Evolutionary conservation across 805 yeast genomes (phyloP).

Genomic region (Starmerella roubikii): DNA sequence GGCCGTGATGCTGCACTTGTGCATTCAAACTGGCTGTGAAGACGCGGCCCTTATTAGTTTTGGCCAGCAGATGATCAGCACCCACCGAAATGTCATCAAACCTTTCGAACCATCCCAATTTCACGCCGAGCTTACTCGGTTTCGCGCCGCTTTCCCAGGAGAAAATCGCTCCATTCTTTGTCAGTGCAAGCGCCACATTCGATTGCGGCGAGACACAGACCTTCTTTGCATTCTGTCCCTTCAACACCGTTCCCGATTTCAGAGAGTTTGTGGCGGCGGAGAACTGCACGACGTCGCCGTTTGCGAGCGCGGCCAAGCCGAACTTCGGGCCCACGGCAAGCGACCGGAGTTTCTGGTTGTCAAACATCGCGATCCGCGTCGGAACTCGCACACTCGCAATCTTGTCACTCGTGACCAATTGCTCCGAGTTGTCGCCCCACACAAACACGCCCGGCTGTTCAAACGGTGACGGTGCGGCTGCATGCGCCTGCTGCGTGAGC

Average conservation of each 20-base stretch:
- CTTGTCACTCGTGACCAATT: slow-evolving; percentile 25
- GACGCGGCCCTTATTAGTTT: slow-evolving; percentile 47
- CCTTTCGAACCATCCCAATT: slow-evolving; percentile 34
- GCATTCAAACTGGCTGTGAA: slow-evolving; percentile 36
- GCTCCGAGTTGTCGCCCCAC: slow-evolving; percentile 44
- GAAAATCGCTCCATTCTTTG: slow-evolving; percentile 30
- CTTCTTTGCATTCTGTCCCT: slow-evolving; percentile 32
- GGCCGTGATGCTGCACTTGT: slow-evolving; percentile 41
- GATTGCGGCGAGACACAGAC: slow-evolving; percentile 7
- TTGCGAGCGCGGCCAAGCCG: slow-evolving; percentile 44
- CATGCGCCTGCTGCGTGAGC: too few species aligned
- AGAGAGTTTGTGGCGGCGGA: slow-evolving; percentile 17
- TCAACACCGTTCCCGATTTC: slow-evolving; percentile 30
- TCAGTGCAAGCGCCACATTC: slow-evolving; percentile 21
- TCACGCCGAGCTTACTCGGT: slow-evolving; percentile 2
- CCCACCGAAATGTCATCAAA: slow-evolving; percentile 48
- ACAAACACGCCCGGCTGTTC: slow-evolving; percentile 36
- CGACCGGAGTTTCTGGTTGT: slow-evolving; percentile 43
- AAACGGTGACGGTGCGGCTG: too few species aligned
- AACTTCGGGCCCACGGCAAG: slow-evolving; percentile 38
- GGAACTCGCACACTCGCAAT: slow-evolving; percentile 37
- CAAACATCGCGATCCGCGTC: slow-evolving; percentile 47
- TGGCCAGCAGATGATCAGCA: slow-evolving; percentile 48
- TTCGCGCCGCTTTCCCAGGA: slow-evolving; percentile 10
- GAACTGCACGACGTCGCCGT: slow-evolving; percentile 69